Evolutionary conservation across 1,284 basidiomycete species (phyloP), one percentile per base, ranked within the genome.

Genomic region (Ganoderma lingzhi): DNA sequence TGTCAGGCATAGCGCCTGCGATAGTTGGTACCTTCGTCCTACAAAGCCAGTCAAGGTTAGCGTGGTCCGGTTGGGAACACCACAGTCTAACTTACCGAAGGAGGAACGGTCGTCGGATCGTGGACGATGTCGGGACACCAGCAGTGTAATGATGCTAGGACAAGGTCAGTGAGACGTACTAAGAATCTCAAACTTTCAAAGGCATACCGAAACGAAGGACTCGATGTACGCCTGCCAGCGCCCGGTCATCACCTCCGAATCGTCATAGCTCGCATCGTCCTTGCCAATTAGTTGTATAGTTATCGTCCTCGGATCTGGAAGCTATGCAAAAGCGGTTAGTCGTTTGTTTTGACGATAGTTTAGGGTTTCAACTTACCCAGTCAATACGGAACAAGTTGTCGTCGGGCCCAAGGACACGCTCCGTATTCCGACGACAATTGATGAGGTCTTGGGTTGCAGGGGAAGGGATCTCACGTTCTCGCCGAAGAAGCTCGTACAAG

Each of bases 331-430:
- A n/a, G 23, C 23, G n/a, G 19, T 60, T 9, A 41, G 6, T 23
- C n/a, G 3, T 41, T 14, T 28, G 5, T 19, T 6, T 53, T 6
- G 39, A 37, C 10, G 23, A 19, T 15, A 12, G 8, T 37, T 3
- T 39, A 32, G 3, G 2, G 10, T n/a, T 4, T 39, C 41, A 35
- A 82, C 90, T 66, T 77, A 96, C 95, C 93, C 96, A 98, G 81
- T 97, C 96, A 60, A 98, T 89, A 28, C 95, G 88, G 85, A 95
- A 99, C 19, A 98, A 83, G 78, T 95, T 96, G 80, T 99, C 97
- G 67, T 98, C 96, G 0, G 91, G 87, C 1, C 94, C 95, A 56
- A 97, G 81, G 8, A 95, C 87, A 62, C 89, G 91, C 79, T 98
- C 97, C 0, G 93, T 94, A 65, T 90, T 90, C 78, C 93, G 90